phyloP scores from a whole-genome alignment of 495 filamentous ascomycete species.

The Hypoxylon intermedium region DNA sequence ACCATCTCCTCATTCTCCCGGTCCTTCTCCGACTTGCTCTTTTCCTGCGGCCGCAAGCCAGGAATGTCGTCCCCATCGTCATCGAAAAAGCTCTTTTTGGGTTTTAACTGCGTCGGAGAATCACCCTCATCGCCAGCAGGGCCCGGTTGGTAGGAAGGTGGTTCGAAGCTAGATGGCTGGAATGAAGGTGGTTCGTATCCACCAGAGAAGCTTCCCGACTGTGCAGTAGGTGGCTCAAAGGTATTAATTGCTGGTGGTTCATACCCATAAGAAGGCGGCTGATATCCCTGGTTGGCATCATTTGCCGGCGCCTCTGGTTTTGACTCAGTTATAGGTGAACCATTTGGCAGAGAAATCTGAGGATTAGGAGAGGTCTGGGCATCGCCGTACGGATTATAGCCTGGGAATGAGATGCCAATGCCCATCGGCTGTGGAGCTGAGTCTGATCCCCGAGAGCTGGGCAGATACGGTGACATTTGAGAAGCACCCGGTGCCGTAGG shows the following conservation, averaged over 20 bases:
- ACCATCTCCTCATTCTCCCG: slow-evolving; percentile 78
- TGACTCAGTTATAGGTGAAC: slow-evolving; percentile 3
- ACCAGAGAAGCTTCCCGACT: slow-evolving; percentile 38
- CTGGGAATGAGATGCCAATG: slow-evolving; percentile 38
- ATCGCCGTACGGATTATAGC: slow-evolving; percentile 37
- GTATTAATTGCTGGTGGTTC: slow-evolving; percentile 47
- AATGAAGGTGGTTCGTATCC: slow-evolving; percentile 61
- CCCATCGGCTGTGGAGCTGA: slow-evolving; percentile 20
- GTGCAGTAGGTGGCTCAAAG: slow-evolving; percentile 43
- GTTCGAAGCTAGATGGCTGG: slow-evolving; percentile 60
- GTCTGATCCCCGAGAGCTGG: slow-evolving; percentile 33
- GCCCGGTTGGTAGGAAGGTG: slow-evolving; percentile 62
- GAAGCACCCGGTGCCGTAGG: slow-evolving; percentile 33
- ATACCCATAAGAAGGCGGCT: slow-evolving; percentile 53
- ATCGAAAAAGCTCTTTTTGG: slow-evolving; percentile 81
- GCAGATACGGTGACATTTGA: slow-evolving; percentile 35
- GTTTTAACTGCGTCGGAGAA: slow-evolving; percentile 51
- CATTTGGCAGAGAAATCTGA: slow-evolving; percentile 11
- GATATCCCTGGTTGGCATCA: slow-evolving; percentile 40
- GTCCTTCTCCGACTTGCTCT: slow-evolving; percentile 65
- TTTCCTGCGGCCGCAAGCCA: slow-evolving; percentile 45
- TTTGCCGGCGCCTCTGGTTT: slow-evolving; percentile 19
- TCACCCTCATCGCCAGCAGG: slow-evolving; percentile 53
- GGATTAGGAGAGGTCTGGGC: slow-evolving; percentile 23
- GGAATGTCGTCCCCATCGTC: slow-evolving; percentile 71